phyloP scores from a whole-genome alignment of 805 yeast species.

The Saccharomycopsis fermentans region DNA sequence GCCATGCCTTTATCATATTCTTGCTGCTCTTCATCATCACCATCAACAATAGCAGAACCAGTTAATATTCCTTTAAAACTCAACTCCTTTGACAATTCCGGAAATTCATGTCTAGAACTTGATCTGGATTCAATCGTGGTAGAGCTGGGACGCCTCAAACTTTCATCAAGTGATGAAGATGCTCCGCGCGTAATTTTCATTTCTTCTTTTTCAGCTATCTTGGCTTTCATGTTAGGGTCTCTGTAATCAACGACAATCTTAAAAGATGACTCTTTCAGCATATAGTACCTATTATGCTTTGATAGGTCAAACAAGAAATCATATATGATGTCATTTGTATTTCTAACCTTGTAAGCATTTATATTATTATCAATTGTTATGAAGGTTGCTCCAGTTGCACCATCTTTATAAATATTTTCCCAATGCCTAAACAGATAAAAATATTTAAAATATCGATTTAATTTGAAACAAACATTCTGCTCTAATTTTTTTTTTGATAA shows the following conservation, averaged over 20 bases:
- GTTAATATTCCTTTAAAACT: background rate
- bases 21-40: background rate
- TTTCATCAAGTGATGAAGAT: background rate
- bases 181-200: background rate
- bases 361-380: background rate
- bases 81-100: background rate
- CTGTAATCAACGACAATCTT: background rate
- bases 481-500: conserved; percentile 28
- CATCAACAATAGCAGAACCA: background rate
- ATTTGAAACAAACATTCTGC: conserved; percentile 21
- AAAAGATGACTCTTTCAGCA: conserved; percentile 20
- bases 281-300: conserved; percentile 32
- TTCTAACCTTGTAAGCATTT: background rate
- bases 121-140: background rate
- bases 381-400: background rate
- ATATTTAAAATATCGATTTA: conserved; percentile 30
- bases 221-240: background rate
- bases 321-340: conserved; percentile 23
- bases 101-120: background rate
- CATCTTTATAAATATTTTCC: background rate
- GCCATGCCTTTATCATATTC: background rate
- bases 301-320: conserved; percentile 29
- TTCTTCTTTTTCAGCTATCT: background rate
- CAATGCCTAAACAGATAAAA: conserved; percentile 22
- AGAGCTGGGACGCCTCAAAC: background rate